These are phyloP conservation scores for Pleurozium schreberi DNA, from an alignment of 225 moss, liverwort and hornwort genomes.

Conservation along the genomic window DNA sequence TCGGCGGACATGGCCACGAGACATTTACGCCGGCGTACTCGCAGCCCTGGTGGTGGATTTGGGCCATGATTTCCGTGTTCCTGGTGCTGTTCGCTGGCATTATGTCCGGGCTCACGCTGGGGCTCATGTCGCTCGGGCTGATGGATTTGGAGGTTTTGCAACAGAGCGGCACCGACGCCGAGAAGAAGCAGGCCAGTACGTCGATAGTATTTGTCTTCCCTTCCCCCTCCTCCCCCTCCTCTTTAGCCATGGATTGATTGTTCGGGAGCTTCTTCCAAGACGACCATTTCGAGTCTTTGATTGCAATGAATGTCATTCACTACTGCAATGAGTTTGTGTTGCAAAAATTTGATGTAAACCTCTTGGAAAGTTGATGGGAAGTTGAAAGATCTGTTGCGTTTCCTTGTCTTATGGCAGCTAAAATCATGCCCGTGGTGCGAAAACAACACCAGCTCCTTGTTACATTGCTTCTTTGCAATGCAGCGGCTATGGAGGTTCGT, in stretches of 20 bases:
- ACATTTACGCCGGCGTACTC: not conserved
- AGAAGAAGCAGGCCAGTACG: conserved; percentile 69
- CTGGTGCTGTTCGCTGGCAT: conserved; percentile 75
- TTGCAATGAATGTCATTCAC: not conserved
- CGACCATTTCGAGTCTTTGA: not conserved
- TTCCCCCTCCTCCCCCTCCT: not conserved
- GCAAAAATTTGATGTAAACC: not conserved
- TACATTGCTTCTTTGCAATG: conserved; percentile 88
- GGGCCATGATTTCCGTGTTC: conserved; percentile 41
- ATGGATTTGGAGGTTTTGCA: conserved; percentile 83
- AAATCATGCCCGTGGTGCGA: conserved; percentile 61
- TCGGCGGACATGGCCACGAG: not conserved
- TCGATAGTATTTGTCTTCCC: not conserved
- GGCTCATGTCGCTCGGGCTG: conserved; percentile 72
- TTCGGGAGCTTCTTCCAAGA: not conserved
- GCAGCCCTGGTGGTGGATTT: conserved; percentile 62
- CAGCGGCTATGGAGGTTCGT: conserved; percentile 85
- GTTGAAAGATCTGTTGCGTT: not conserved
- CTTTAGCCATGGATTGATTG: not conserved
- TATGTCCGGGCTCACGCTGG: conserved; percentile 85
- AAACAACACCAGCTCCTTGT: conserved; percentile 90
- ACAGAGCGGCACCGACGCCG: conserved; percentile 58
- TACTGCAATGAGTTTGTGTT: not conserved
- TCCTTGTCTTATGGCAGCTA: conserved; percentile 28
- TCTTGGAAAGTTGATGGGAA: not conserved